phyloP scores from a whole-genome alignment of 768 basidiomycete species.

The Suillus americanus region DNA sequence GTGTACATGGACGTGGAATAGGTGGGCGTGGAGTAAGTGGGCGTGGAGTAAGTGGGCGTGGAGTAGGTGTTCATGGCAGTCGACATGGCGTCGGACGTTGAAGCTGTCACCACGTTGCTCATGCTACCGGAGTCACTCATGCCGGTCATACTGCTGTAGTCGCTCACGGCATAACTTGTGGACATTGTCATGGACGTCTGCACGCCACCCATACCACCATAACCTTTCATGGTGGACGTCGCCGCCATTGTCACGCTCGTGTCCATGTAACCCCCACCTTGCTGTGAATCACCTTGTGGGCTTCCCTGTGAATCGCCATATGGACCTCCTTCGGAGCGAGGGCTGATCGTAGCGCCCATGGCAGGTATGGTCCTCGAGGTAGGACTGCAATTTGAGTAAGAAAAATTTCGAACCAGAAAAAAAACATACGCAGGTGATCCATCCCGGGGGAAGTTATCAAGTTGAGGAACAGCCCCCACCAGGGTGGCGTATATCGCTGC shows the following conservation, averaged over 20 bases:
- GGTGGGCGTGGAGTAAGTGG: no score
- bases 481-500: constrained; percentile 53
- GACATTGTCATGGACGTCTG: constrained; percentile 2
- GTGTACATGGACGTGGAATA: constrained; percentile 18
- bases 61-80: constrained; percentile 32
- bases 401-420: not conserved
- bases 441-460: constrained; percentile 25
- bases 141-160: not conserved
- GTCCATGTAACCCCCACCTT: not conserved
- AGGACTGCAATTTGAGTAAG: not conserved
- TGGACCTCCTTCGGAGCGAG: constrained; percentile 1
- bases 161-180: not conserved
- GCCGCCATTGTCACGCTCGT: not conserved
- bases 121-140: not conserved
- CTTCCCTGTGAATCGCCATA: constrained; percentile 6
- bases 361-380: not conserved
- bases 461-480: constrained; percentile 46
- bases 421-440: not conserved
- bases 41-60: constrained; percentile 41
- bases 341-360: not conserved
- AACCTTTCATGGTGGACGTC: constrained; percentile 4
- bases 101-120: not conserved
- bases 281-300: not conserved
- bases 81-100: constrained; percentile 12
- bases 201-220: not conserved